phyloP scores from a whole-genome alignment of 768 basidiomycete genomes.

The Boletus speciosus region DNA sequence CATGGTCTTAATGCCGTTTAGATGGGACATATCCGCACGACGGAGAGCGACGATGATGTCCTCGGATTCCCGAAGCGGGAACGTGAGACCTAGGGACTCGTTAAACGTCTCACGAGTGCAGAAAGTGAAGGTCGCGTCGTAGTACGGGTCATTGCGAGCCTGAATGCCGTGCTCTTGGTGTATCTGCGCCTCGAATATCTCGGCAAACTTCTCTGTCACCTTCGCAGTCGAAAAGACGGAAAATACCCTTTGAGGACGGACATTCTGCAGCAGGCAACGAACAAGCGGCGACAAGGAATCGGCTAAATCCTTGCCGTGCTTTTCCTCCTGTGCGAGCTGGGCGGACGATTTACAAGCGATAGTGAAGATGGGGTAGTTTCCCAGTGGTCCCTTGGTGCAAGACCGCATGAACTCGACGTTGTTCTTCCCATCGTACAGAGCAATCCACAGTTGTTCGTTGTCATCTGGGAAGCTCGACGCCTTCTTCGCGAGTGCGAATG shows the following conservation, averaged over 20 bases:
- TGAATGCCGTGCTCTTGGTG: conserved; percentile 15
- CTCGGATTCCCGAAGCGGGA: not conserved
- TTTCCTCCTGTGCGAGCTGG: conserved; percentile 15
- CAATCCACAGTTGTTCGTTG: conserved; percentile 30
- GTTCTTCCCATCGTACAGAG: conserved; percentile 16
- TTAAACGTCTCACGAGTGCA: conserved; percentile 46
- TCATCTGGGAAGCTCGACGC: conserved; percentile 1
- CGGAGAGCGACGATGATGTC: conserved; percentile 30
- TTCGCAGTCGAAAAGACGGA: conserved; percentile 60
- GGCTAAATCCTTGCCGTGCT: not conserved
- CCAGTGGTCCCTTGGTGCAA: conserved; percentile 1
- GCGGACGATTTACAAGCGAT: conserved; percentile 12
- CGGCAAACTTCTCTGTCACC: conserved; percentile 44
- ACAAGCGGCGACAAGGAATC: conserved; percentile 11
- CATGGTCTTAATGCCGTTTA: conserved; percentile 37
- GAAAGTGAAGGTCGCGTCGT: conserved; percentile 56
- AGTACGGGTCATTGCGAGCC: conserved; percentile 45
- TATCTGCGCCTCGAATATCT: conserved; percentile 40
- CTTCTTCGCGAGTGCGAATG: conserved; percentile 39
- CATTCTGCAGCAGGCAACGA: conserved; percentile 8
- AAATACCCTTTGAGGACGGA: conserved; percentile 33
- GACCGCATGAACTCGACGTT: conserved; percentile 10
- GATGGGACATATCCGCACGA: conserved; percentile 32
- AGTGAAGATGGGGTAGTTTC: conserved; percentile 13
- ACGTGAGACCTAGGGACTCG: not conserved